Evolutionary conservation across 2,329 filamentous ascomycete species (phyloP).

Genomic region (Daldinia sp.): DNA sequence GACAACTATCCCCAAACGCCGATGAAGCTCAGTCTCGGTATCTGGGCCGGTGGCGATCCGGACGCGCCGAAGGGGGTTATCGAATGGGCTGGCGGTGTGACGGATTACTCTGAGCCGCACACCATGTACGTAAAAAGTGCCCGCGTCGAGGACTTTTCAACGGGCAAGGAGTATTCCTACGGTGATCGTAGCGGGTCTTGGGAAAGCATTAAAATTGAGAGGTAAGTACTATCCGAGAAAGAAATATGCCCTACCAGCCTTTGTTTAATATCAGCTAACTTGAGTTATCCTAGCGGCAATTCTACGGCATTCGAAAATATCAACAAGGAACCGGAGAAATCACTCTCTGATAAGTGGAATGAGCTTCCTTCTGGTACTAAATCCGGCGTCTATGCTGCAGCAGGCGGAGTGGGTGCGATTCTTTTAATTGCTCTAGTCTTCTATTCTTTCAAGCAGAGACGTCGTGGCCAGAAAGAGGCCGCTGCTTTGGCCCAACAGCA

Average conservation of each 20-base stretch:
- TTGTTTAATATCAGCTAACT: not conserved
- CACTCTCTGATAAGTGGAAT: constrained; percentile 62
- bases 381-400: constrained; percentile 61
- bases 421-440: constrained; percentile 51
- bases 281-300: constrained; percentile 58
- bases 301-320: constrained; percentile 62
- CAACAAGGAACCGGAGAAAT: constrained; percentile 49
- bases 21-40: constrained; percentile 73
- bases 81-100: constrained; percentile 74
- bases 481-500: constrained; percentile 54
- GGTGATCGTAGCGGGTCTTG: constrained; percentile 67
- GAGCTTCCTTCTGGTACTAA: constrained; percentile 60
- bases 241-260: not conserved
- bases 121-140: constrained; percentile 76
- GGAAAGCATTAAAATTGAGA: constrained; percentile 67
- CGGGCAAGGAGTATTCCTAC: constrained; percentile 71
- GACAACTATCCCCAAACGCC: constrained; percentile 78
- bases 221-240: constrained; percentile 52
- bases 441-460: constrained; percentile 65
- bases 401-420: constrained; percentile 53
- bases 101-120: constrained; percentile 73
- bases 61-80: constrained; percentile 64
- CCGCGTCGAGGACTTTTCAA: constrained; percentile 64
- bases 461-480: constrained; percentile 61
- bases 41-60: constrained; percentile 70